A percentile compares a stretch with the other conserved stretches of the same genome.
phyloP scores from a whole-genome alignment of 768 basidiomycete species.

The Agrocybe chaxingu region DNA sequence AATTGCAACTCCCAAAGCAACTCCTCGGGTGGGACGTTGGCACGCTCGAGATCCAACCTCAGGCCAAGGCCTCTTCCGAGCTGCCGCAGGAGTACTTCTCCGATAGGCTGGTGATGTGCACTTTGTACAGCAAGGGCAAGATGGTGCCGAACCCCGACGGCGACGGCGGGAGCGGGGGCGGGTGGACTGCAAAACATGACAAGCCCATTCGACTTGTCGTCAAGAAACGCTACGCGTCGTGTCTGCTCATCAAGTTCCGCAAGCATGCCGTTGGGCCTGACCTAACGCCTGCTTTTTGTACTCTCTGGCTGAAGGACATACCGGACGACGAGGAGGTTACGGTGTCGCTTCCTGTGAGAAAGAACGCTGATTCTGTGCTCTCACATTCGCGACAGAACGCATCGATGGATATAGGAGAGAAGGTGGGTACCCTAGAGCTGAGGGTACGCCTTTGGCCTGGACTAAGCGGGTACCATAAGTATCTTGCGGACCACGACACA shows the following conservation, averaged over 20 bases:
- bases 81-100: constrained; percentile 32
- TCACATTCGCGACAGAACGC: constrained; percentile 26
- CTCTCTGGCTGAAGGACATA: constrained; percentile 42
- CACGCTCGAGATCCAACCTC: constrained; percentile 50
- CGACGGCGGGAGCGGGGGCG: constrained; percentile 9
- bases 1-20: constrained; percentile 52
- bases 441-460: constrained; percentile 39
- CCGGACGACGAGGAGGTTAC: constrained; percentile 30
- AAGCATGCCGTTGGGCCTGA: constrained; percentile 31
- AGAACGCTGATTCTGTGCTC: constrained; percentile 19
- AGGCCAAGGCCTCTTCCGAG: constrained; percentile 25
- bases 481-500: constrained; percentile 29
- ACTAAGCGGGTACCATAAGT: constrained; percentile 39
- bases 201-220: constrained; percentile 34
- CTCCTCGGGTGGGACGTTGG: constrained; percentile 70
- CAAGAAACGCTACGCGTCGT: constrained; percentile 37
- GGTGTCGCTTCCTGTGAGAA: constrained; percentile 24
- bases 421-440: constrained; percentile 29
- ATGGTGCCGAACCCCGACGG: constrained; percentile 23
- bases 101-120: constrained; percentile 39
- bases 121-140: constrained; percentile 33
- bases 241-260: constrained; percentile 34
- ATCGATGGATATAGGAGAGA: constrained; percentile 16
- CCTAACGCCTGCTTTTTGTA: constrained; percentile 30
- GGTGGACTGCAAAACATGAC: constrained; percentile 28